Evolutionary conservation across 495 filamentous ascomycete species (phyloP), one percentile per base, ranked within the genome.

Genomic region (Daldinia caldariorum): DNA sequence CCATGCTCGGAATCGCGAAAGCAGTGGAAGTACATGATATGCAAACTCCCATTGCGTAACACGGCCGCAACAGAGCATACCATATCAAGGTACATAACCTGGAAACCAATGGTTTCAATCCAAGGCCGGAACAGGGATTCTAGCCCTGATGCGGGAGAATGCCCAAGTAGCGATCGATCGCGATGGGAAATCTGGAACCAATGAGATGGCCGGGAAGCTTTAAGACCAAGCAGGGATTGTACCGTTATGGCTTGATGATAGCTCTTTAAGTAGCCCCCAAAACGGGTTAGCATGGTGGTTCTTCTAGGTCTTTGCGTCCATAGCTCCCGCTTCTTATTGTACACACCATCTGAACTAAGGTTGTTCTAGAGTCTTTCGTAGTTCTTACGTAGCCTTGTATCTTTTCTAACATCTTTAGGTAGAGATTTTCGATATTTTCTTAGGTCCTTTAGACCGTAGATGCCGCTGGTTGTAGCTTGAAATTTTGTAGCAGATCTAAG

Each of bases 121-220:
- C 22, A 67, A 60, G 14, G 37, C 16, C 14, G 54, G 39, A 58
- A 62, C 68, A 59, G 38, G 69, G 69, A 71, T 71, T 62, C 2
- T 58, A 54, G 8, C 32, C 70, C 70, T 72, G 64, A 72, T 72
- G 70, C 70, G 70, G 70, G 70, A 72, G 70, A 72, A 69, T 62
- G 65, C 57, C n/a, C 51, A 72, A 50, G 65, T 55, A 57, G 65
- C 70, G 70, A 72, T 72, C 70, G 70, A 72, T 72, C 70, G 65
- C 65, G 70, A 72, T 72, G 55, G 32, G 13, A 29, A 31, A 1
- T 5, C 4, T 38, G 62, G 53, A 51, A 62, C 70, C 65, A 72
- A 69, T 72, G 14, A 66, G 7, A 47, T 16, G 3, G 4, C 13
- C 7, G 6, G 34, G 22, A 32, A 58, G 56, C 43, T 47, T 4